Percentiles rank a stretch among this genome's conserved stretches.
Evolutionary conservation across 148 eudicot species (phyloP).

Genomic region (Selenicereus undatus): DNA sequence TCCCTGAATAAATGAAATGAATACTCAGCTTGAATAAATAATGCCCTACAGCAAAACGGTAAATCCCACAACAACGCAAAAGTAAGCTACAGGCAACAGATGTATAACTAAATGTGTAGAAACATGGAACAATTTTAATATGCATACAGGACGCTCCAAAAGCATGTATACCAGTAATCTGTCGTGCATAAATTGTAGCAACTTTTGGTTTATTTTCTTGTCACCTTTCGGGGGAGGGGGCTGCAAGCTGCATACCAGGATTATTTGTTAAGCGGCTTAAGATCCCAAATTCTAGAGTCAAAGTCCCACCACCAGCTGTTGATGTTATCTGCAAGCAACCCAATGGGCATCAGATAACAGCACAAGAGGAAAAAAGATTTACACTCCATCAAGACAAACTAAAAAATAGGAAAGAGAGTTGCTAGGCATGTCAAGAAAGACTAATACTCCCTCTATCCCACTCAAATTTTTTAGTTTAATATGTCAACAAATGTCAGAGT

Average conservation of each 20-base stretch:
- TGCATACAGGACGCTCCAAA: neutral
- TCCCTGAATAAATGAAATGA: neutral
- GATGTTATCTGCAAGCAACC: constrained; percentile 71
- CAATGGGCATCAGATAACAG: constrained; percentile 9
- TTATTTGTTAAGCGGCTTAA: constrained; percentile 88
- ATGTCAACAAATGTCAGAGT: neutral
- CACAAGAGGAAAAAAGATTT: neutral
- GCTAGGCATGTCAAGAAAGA: neutral
- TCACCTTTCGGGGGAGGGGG: neutral
- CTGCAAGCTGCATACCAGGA: constrained; percentile 51
- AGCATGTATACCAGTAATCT: neutral
- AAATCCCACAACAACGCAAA: neutral
- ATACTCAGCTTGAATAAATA: neutral
- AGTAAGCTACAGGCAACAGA: neutral
- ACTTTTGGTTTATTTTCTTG: neutral
- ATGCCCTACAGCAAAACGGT: neutral
- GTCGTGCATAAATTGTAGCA: neutral
- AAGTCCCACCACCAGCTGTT: constrained; percentile 99
- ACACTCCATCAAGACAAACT: neutral
- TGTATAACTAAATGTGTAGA: neutral
- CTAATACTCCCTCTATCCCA: neutral
- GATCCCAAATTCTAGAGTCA: constrained; percentile 93
- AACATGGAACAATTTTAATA: neutral
- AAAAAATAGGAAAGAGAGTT: neutral
- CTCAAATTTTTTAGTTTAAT: neutral